phyloP scores from a whole-genome alignment of 495 filamentous ascomycete genomes.

The Tetracladium setigerum region DNA sequence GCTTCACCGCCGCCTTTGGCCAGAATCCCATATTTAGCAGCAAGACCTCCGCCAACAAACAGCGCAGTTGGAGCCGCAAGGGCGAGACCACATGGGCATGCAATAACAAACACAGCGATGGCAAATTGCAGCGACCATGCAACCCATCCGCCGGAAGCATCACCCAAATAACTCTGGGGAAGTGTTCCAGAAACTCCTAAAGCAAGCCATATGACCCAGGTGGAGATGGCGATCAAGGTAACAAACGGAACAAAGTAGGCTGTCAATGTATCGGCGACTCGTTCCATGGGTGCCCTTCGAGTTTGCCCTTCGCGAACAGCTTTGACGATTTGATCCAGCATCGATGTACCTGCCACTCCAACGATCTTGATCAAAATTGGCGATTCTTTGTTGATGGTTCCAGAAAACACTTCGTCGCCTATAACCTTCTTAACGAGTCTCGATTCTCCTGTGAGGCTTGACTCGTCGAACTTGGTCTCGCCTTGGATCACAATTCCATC shows the following conservation, averaged over 20 bases:
- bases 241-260: slow-evolving; percentile 86
- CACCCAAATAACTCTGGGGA: slow-evolving; percentile 57
- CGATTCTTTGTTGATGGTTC: slow-evolving; percentile 75
- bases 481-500: slow-evolving; percentile 67
- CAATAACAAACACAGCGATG: slow-evolving; percentile 91
- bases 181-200: slow-evolving; percentile 65
- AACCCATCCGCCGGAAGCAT: slow-evolving; percentile 67
- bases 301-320: slow-evolving; percentile 90
- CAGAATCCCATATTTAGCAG: slow-evolving; percentile 81
- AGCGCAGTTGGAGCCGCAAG: slow-evolving; percentile 90
- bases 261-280: slow-evolving; percentile 75
- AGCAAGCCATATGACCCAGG: slow-evolving; percentile 76
- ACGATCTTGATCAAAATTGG: slow-evolving; percentile 65
- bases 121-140: slow-evolving; percentile 88
- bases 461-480: slow-evolving; percentile 74
- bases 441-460: slow-evolving; percentile 86
- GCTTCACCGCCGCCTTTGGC: slow-evolving; percentile 95
- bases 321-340: slow-evolving; percentile 87
- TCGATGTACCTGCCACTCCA: slow-evolving; percentile 65
- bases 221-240: slow-evolving; percentile 69
- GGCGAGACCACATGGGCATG: slow-evolving; percentile 88
- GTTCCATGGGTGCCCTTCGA: slow-evolving; percentile 77
- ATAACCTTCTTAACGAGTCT: slow-evolving; percentile 59
- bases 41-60: slow-evolving; percentile 84
- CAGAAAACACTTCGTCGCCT: slow-evolving; percentile 72